Evolutionary conservation across 108 stramenopile species (phyloP).

Genomic region (Aurantiochytrium sp.): DNA sequence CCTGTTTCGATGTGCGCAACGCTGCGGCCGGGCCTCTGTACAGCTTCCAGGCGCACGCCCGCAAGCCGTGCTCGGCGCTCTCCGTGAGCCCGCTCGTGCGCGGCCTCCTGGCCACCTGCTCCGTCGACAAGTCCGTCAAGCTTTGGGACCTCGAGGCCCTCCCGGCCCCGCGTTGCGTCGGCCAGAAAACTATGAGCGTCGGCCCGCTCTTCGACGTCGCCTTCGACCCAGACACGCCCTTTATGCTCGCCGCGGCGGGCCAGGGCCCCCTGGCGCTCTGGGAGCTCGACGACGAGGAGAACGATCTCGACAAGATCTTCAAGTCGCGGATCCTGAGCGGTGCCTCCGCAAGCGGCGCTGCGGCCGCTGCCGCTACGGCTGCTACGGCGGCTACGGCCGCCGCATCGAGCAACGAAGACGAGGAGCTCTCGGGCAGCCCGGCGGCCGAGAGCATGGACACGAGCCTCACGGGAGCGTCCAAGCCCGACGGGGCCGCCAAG

Average conservation of each 20-base stretch:
- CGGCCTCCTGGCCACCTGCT: conserved; percentile 80
- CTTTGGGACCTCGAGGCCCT: conserved; percentile 71
- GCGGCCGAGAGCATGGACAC: conserved; percentile 3
- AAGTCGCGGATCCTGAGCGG: background rate
- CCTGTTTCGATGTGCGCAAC: conserved; percentile 84
- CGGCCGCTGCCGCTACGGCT: background rate
- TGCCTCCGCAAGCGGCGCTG: background rate
- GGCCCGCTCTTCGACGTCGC: conserved; percentile 63
- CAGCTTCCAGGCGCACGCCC: conserved; percentile 71
- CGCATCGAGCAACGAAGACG: too few relatives aligned
- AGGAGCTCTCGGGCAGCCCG: too few relatives aligned
- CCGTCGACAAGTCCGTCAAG: conserved; percentile 80
- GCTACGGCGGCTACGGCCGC: background rate
- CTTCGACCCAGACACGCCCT: conserved; percentile 78
- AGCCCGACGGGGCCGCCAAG: background rate
- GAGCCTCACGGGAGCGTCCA: background rate
- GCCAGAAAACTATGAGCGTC: conserved; percentile 30
- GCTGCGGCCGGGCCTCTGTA: conserved; percentile 63
- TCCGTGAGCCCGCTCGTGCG: conserved; percentile 73
- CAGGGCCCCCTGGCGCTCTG: conserved; percentile 84
- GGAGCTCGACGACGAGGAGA: conserved; percentile 73
- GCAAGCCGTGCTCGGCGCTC: conserved; percentile 77
- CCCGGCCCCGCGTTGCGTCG: conserved; percentile 40
- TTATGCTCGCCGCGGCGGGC: conserved; percentile 81
- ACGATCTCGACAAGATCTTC: background rate